Evolutionary conservation across 2,329 filamentous ascomycete genomes (phyloP).

Genomic region (Aspergillus viridinutans): DNA sequence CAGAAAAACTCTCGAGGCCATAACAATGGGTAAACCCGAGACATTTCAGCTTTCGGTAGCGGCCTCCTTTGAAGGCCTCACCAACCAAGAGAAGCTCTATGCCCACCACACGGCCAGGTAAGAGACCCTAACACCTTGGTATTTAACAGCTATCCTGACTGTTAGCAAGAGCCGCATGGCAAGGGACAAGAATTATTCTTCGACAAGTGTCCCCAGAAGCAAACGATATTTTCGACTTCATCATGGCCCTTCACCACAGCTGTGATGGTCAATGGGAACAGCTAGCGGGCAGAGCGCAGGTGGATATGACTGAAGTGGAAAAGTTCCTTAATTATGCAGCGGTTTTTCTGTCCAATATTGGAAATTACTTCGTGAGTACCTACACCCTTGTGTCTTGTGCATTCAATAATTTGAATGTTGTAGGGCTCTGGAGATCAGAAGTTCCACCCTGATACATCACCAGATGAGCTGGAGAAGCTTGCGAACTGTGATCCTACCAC

Average conservation of each 20-base stretch:
- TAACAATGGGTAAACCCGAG: conserved; percentile 6
- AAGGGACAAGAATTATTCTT: conserved; percentile 49
- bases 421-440: conserved; percentile 27
- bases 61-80: conserved; percentile 11
- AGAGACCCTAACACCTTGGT: conserved; percentile 6
- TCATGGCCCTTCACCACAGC: conserved; percentile 46
- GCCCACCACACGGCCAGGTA: conserved; percentile 21
- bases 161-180: conserved; percentile 10
- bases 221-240: conserved; percentile 52
- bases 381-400: too few relatives aligned
- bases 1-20: too few relatives aligned
- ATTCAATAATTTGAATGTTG: conserved; percentile 14
- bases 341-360: conserved; percentile 51
- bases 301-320: conserved; percentile 39
- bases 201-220: conserved; percentile 51
- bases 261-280: conserved; percentile 48
- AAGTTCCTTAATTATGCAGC: conserved; percentile 42
- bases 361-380: conserved; percentile 43
- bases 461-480: conserved; percentile 9
- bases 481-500: not conserved
- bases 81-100: conserved; percentile 15
- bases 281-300: conserved; percentile 26
- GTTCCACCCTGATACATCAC: conserved; percentile 18
- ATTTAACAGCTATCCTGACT: not conserved
- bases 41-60: conserved; percentile 12